A percentile compares a stretch with the other conserved stretches of the same genome.
Conservation (phyloP, 306 rosid genomes). For the Cucurbita ficifolia region DNA sequence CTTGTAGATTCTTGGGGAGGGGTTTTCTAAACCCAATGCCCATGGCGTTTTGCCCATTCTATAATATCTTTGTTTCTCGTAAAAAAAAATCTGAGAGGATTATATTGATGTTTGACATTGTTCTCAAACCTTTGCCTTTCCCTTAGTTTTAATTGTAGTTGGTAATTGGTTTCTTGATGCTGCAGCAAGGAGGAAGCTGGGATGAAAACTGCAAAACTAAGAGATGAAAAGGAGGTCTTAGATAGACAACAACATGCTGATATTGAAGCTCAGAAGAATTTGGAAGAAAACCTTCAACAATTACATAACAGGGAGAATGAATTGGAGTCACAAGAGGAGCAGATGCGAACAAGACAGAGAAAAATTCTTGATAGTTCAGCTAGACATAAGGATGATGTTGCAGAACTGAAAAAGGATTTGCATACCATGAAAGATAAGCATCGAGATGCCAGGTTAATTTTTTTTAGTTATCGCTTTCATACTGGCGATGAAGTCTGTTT, state of each 20-base stretch:
- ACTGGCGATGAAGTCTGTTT: neutral
- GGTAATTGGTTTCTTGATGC: constrained; percentile 12
- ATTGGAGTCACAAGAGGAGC: constrained; percentile 58
- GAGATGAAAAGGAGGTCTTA: constrained; percentile 83
- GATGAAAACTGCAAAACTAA: constrained; percentile 79
- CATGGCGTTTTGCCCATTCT: neutral
- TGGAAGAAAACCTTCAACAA: constrained; percentile 90
- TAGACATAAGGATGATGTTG: constrained; percentile 36
- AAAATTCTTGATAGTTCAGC: constrained; percentile 45
- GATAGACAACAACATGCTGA: constrained; percentile 93
- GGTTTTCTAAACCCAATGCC: neutral
- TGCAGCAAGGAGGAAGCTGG: constrained; percentile 94
- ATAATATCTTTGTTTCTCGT: neutral
- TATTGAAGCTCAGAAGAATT: constrained; percentile 79
- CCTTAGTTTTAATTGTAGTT: neutral
- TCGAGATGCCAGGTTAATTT: constrained; percentile 50
- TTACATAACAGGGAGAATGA: constrained; percentile 57
- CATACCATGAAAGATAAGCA: constrained; percentile 62
- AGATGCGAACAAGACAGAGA: constrained; percentile 56
- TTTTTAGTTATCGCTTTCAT: neutral
- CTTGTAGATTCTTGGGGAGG: neutral
- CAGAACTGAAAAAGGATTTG: constrained; percentile 44
- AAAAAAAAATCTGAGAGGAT: neutral
- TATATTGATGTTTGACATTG: neutral
- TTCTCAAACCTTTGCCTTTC: neutral